Base-by-base conservation (phyloP, 1,284 basidiomycete genomes). In the Cryptococcus amylolentus region DNA sequence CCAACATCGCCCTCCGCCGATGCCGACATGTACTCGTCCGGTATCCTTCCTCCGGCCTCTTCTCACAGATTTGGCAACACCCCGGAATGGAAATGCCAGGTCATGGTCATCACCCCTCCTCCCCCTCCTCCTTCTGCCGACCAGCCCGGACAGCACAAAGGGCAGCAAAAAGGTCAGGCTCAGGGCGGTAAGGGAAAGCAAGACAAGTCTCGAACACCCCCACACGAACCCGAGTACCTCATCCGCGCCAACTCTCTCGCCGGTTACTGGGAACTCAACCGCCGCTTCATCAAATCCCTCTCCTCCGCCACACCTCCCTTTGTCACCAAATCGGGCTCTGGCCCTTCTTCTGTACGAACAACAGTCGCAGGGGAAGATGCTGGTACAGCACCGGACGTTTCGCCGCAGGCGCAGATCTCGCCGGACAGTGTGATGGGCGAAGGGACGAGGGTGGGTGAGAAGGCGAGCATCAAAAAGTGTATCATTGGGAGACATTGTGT, bases 401-500 rank as follows among this genome's bases (percentile, higher is more conserved):
- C 70, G 3, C 79, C 85, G 10, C 87, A 86, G 64, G 87, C 89
- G 1, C 88, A 89, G 65, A 89, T 97, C 64, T 93, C 91, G 1
- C 78, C 84, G 3, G 94, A 98, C 74, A 88, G 87, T 12, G 83
- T 91, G 56, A 80, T 98, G 13, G 91, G 88, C 7, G 84, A 86
- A 48, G 89, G 87, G 4, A 89, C 89, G 10, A 84, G 85, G 51
- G 81, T 98, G 6, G 88, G 86, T 6, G 94, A 97, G 70, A 85
- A 86, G 45, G 85, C 89, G 18, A 87, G 81, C 37, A 86, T 98
- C 75, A 98, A 96, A 76, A 87, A 88, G 63, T 89, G 87, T 8
- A 83, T 94, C 23, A 84, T 98, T 26, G 95, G 95, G 5, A 84
- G 87, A 58, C 91, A 94, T 69, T 95, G 91, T 67, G 78, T 85